A percentile compares a stretch with the other conserved stretches of the same genome.
These are phyloP conservation scores for Inonotus obliquus DNA, from an alignment of 1,284 basidiomycete species.

Conservation along the genomic window DNA sequence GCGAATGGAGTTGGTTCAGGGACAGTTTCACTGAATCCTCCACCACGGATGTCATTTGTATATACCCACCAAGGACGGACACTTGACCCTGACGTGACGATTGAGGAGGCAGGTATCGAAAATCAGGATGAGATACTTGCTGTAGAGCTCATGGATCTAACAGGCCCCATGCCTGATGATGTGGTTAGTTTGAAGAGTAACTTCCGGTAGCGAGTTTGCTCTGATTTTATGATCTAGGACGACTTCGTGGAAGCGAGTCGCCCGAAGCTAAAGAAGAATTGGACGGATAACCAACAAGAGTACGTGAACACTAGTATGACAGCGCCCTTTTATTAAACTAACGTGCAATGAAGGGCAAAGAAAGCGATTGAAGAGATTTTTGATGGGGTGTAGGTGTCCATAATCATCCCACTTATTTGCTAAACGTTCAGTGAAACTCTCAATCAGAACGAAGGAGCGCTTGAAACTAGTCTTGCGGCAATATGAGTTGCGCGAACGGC, in stretches of 20 bases:
- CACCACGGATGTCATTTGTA: conserved; percentile 61
- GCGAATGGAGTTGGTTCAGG: conserved; percentile 24
- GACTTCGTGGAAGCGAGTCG: conserved; percentile 55
- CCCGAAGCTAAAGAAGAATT: conserved; percentile 69
- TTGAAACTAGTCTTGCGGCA: conserved; percentile 79
- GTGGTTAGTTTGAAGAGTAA: conserved; percentile 41
- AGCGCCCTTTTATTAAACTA: not conserved
- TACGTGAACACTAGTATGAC: conserved; percentile 33
- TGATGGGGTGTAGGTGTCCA: conserved; percentile 56
- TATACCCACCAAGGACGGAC: conserved; percentile 75
- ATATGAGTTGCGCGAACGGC: conserved; percentile 80
- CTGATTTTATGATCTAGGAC: conserved; percentile 39
- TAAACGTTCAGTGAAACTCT: not conserved
- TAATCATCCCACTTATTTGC: not conserved
- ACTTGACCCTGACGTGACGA: conserved; percentile 69
- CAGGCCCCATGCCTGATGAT: conserved; percentile 54
- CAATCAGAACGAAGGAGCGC: conserved; percentile 48
- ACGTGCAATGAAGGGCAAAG: conserved; percentile 45
- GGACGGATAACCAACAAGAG: conserved; percentile 70
- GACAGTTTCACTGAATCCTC: conserved; percentile 22
- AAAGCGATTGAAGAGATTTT: conserved; percentile 74
- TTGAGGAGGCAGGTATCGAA: conserved; percentile 80
- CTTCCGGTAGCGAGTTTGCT: not conserved
- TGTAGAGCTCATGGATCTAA: conserved; percentile 82
- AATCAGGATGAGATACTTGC: conserved; percentile 81